A percentile compares a stretch with the other conserved stretches of the same genome.
These are phyloP conservation scores for Lachnellula cervina DNA, from an alignment of 2,329 filamentous ascomycete genomes.

Conservation along the genomic window DNA sequence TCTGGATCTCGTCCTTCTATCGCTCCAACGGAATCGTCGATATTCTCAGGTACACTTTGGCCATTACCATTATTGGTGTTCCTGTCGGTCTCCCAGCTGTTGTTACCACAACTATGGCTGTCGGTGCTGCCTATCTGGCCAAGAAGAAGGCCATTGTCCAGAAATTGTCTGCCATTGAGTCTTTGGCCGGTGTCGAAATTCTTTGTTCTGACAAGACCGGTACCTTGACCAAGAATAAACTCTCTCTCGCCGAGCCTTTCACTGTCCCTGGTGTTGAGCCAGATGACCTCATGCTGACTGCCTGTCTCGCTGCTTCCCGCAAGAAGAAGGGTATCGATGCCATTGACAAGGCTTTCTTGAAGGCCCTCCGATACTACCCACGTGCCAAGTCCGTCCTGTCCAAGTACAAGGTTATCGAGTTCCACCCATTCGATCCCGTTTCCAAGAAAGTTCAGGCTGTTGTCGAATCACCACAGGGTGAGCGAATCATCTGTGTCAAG, in stretches of 20 bases:
- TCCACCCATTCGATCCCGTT: conserved; percentile 86
- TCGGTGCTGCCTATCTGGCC: conserved; percentile 84
- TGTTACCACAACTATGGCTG: conserved; percentile 92
- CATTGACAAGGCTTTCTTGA: conserved; percentile 92
- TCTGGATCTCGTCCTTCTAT: conserved; percentile 87
- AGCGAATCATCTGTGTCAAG: conserved; percentile 85
- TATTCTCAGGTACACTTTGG: conserved; percentile 80
- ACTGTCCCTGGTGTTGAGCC: conserved; percentile 76
- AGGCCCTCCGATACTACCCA: conserved; percentile 77
- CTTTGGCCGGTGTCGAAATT: conserved; percentile 86
- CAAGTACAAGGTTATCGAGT: conserved; percentile 81
- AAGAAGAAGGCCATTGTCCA: conserved; percentile 93
- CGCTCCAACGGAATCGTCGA: conserved; percentile 73
- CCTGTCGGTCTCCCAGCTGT: conserved; percentile 90
- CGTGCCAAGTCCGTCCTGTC: conserved; percentile 73
- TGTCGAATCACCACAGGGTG: conserved; percentile 77
- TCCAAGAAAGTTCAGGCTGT: conserved; percentile 88
- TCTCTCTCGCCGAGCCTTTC: conserved; percentile 80
- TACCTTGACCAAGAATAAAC: conserved; percentile 91
- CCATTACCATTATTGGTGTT: conserved; percentile 87
- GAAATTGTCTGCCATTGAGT: conserved; percentile 89
- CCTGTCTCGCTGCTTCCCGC: conserved; percentile 81
- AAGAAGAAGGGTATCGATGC: conserved; percentile 96
- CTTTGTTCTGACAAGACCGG: conserved; percentile 94
- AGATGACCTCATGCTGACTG: conserved; percentile 88